These are phyloP conservation scores for Mycena chlorophos DNA, from an alignment of 768 basidiomycete genomes.

Conservation along the genomic window DNA sequence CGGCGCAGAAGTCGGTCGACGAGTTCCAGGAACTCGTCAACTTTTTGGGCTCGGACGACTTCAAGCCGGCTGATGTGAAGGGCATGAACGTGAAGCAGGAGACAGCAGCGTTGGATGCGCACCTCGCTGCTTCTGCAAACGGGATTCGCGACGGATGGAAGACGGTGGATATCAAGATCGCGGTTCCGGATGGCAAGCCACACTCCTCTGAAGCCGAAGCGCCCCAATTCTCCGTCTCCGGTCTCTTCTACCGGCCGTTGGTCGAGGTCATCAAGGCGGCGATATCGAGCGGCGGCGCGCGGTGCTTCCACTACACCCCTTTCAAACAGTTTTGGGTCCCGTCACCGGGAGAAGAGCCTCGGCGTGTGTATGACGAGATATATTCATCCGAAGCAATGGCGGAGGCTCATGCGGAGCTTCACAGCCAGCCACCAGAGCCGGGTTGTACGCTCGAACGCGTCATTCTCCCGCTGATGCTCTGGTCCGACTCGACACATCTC, in stretches of 20 bases:
- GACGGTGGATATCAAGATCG: conserved; percentile 10
- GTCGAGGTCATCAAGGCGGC: conserved; percentile 13
- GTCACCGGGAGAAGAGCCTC: conserved; percentile 1
- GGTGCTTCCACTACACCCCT: conserved; percentile 25
- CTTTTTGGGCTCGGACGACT: neutral
- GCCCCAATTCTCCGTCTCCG: conserved; percentile 3
- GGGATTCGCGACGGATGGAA: conserved; percentile 15
- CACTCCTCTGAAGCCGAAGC: conserved; percentile 9
- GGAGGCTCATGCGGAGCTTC: conserved; percentile 21
- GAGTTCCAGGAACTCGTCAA: neutral
- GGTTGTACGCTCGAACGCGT: conserved; percentile 20
- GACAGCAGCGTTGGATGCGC: neutral
- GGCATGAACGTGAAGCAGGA: neutral
- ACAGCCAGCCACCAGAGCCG: conserved; percentile 17
- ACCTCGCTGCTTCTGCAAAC: neutral
- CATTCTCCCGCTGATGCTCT: conserved; percentile 32
- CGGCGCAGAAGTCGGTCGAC: neutral
- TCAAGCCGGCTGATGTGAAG: neutral
- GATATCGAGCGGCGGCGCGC: conserved; percentile 1
- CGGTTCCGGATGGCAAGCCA: conserved; percentile 24
- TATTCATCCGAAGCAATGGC: conserved; percentile 28
- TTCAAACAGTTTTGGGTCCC: conserved; percentile 28
- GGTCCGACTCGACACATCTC: conserved; percentile 38
- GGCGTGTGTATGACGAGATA: conserved; percentile 25
- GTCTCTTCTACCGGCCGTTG: conserved; percentile 20